These are phyloP conservation scores for Edaphochlamys debaryana DNA, from an alignment of 139 green algal species.

Conservation along the genomic window DNA sequence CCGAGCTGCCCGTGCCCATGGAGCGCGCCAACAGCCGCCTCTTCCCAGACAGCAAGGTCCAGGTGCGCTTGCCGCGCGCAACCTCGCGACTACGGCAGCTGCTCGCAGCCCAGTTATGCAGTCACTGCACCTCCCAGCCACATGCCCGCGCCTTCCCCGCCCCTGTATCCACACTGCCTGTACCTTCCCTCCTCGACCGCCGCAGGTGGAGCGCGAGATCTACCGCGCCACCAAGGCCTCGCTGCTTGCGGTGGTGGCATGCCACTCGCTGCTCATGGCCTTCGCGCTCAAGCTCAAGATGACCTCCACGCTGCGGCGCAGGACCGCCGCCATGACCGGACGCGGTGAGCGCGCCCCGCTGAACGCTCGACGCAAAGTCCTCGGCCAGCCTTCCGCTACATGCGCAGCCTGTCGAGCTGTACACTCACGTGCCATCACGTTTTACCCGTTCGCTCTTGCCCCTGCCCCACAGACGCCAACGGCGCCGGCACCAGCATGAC, in stretches of 20 bases:
- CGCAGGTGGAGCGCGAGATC: constrained; percentile 67
- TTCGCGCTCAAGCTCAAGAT: constrained; percentile 93
- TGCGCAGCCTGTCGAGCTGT: no score
- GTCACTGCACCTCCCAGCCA: no score
- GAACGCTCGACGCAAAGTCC: no score
- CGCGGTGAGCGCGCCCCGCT: background rate
- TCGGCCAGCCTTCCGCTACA: no score
- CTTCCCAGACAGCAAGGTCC: constrained; percentile 68
- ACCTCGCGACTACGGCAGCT: background rate
- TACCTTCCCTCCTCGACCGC: background rate
- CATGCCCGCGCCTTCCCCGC: no score
- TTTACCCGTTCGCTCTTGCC: no score
- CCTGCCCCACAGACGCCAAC: background rate
- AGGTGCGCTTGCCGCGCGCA: constrained; percentile 29
- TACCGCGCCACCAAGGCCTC: constrained; percentile 62
- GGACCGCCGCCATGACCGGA: background rate
- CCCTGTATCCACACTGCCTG: no score
- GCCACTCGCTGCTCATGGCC: constrained; percentile 87
- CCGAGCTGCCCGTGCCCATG: constrained; percentile 52
- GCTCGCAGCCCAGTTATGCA: no score
- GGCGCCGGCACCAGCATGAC: background rate
- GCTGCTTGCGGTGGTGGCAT: constrained; percentile 83
- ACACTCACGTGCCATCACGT: no score
- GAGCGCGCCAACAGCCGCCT: constrained; percentile 65
- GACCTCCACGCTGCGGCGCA: constrained; percentile 55